These are phyloP conservation scores for Penicillium atrosanguineum DNA, from an alignment of 495 filamentous ascomycete species.

Conservation along the genomic window DNA sequence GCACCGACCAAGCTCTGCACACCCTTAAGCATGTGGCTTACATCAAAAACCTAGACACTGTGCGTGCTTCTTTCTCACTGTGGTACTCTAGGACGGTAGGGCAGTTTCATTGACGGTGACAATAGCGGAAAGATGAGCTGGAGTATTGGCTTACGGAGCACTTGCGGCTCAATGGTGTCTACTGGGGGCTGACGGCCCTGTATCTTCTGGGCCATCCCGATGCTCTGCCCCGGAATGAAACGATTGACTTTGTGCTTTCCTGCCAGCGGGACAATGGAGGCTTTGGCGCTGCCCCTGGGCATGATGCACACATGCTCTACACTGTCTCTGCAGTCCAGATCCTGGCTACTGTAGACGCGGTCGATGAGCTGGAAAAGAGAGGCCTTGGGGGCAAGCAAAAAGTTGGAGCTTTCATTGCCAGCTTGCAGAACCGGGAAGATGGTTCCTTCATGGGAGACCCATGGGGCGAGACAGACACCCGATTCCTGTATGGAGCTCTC, in stretches of 20 bases:
- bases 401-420: slow-evolving; percentile 75
- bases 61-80: slow-evolving; percentile 42
- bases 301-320: slow-evolving; percentile 93
- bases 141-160: slow-evolving; percentile 98
- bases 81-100: slow-evolving; percentile 4
- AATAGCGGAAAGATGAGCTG: slow-evolving; percentile 81
- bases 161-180: slow-evolving; percentile 88
- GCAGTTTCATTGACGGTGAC: slow-evolving; percentile 33
- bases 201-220: slow-evolving; percentile 79
- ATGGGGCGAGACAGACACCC: slow-evolving; percentile 94
- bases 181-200: slow-evolving; percentile 91
- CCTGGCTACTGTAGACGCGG: slow-evolving; percentile 75
- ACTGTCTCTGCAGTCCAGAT: slow-evolving; percentile 94
- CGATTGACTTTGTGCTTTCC: slow-evolving; percentile 86
- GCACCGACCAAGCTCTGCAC: slow-evolving; percentile 50
- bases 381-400: slow-evolving; percentile 64
- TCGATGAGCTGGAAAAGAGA: slow-evolving; percentile 73
- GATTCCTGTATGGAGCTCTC: slow-evolving; percentile 86
- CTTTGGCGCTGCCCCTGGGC: slow-evolving; percentile 89
- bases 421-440: slow-evolving; percentile 72
- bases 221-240: slow-evolving; percentile 74
- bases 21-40: slow-evolving; percentile 84
- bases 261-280: slow-evolving; percentile 86
- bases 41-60: slow-evolving; percentile 87
- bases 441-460: slow-evolving; percentile 91